Percentiles rank a stretch among this genome's conserved stretches.
phyloP scores from a whole-genome alignment of 192 early-diverging fungal genomes.

The Coemansia asiatica region DNA sequence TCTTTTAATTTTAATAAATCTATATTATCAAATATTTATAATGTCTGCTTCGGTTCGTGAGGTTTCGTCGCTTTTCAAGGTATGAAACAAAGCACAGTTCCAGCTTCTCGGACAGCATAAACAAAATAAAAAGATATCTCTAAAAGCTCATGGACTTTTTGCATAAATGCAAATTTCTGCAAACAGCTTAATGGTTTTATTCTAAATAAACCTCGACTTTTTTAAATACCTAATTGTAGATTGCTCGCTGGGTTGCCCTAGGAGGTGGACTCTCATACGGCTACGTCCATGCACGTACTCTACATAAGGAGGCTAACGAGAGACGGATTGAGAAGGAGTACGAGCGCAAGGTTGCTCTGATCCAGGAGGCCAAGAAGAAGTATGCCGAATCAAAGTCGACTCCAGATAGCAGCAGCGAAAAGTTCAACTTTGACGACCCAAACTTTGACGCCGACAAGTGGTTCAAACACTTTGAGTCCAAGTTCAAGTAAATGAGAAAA shows the following conservation, averaged over 20 bases:
- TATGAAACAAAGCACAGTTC: slow-evolving; percentile 2
- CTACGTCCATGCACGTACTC: slow-evolving; percentile 35
- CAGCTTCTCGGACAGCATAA: not conserved
- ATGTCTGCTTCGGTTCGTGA: slow-evolving; percentile 44
- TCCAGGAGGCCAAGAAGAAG: slow-evolving; percentile 54
- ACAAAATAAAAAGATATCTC: too few relatives aligned
- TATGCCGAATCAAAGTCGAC: slow-evolving; percentile 41
- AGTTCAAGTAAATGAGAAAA: slow-evolving; percentile 15
- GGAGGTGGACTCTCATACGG: slow-evolving; percentile 52
- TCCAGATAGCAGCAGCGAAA: slow-evolving; percentile 7
- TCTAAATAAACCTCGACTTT: not conserved
- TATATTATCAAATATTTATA: not conserved
- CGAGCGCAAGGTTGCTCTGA: slow-evolving; percentile 49
- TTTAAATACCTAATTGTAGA: slow-evolving; percentile 19
- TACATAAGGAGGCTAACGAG: slow-evolving; percentile 35
- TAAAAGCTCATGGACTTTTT: not conserved
- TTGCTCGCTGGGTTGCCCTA: slow-evolving; percentile 52
- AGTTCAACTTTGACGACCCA: slow-evolving; percentile 48
- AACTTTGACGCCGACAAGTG: slow-evolving; percentile 54
- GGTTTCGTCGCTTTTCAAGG: slow-evolving; percentile 58
- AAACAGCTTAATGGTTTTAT: not conserved
- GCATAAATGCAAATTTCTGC: not conserved
- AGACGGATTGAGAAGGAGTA: slow-evolving; percentile 42
- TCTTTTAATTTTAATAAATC: slow-evolving; percentile 7
- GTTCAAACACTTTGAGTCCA: slow-evolving; percentile 44